Evolutionary conservation across 805 yeast species (phyloP).

Genomic region (Kodamaea jinghongensis): DNA sequence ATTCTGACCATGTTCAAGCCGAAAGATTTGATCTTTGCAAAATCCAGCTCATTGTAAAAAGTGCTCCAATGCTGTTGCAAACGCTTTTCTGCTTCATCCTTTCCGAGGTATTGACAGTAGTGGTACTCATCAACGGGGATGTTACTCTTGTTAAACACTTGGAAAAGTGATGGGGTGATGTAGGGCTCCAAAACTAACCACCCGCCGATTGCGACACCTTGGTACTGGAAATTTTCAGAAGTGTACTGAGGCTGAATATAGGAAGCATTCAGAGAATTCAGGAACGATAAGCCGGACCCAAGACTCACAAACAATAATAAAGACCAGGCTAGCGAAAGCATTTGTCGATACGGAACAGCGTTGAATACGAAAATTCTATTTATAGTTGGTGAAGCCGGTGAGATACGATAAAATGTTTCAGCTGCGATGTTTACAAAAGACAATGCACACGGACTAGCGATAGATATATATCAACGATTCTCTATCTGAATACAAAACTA

Average conservation of each 20-base stretch:
- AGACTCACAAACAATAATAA: too few relatives aligned
- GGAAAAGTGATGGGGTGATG: slow-evolving; percentile 63
- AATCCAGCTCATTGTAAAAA: slow-evolving; percentile 60
- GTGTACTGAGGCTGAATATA: slow-evolving; percentile 6
- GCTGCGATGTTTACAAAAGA: too few relatives aligned
- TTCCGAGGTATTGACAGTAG: slow-evolving; percentile 49
- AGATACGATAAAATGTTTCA: too few relatives aligned
- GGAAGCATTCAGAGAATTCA: slow-evolving; percentile 4
- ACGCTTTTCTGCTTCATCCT: slow-evolving; percentile 38
- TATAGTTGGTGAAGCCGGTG: too few relatives aligned
- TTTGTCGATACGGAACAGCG: too few relatives aligned
- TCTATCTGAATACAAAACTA: too few relatives aligned
- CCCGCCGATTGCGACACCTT: slow-evolving; percentile 63
- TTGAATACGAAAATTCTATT: too few relatives aligned
- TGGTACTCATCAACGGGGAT: slow-evolving; percentile 64
- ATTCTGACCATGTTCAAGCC: slow-evolving; percentile 73
- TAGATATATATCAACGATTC: too few relatives aligned
- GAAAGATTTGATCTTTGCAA: slow-evolving; percentile 44
- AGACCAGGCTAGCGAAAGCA: too few relatives aligned
- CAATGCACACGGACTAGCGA: too few relatives aligned
- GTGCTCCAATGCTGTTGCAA: slow-evolving; percentile 54
- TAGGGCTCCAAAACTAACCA: slow-evolving; percentile 73
- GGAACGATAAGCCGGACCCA: too few relatives aligned
- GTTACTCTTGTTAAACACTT: slow-evolving; percentile 32
- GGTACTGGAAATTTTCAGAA: slow-evolving; percentile 13